Percentiles rank a stretch among this genome's conserved stretches.
Evolutionary conservation across 2,329 filamentous ascomycete genomes (phyloP).

Genomic region (Ophiostoma australiae): DNA sequence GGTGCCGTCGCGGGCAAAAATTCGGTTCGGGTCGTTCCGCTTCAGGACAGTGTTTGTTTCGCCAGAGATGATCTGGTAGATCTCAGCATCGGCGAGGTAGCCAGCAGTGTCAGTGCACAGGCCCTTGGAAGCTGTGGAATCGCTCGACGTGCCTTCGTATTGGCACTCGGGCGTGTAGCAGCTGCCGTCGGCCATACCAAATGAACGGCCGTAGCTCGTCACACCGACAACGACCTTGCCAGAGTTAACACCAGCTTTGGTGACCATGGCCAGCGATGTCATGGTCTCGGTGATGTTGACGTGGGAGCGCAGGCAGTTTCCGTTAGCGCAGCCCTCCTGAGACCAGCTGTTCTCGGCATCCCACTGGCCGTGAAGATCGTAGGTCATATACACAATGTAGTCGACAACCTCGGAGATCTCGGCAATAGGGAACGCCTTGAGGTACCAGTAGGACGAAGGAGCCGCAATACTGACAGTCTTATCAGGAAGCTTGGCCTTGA

Average conservation of each 20-base stretch:
- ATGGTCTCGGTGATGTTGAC: constrained; percentile 38
- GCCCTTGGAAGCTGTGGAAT: constrained; percentile 33
- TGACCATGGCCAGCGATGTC: constrained; percentile 37
- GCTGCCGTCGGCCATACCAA: constrained; percentile 32
- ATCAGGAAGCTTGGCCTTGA: constrained; percentile 29
- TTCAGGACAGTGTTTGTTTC: background rate
- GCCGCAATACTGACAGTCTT: constrained; percentile 32
- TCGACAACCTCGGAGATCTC: constrained; percentile 32
- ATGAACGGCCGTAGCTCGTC: constrained; percentile 35
- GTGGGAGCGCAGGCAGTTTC: constrained; percentile 35
- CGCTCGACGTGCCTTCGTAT: constrained; percentile 25
- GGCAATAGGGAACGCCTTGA: constrained; percentile 33
- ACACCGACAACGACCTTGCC: constrained; percentile 35
- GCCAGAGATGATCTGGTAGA: background rate
- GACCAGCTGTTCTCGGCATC: constrained; percentile 31
- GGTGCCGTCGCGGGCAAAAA: background rate
- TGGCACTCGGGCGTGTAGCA: constrained; percentile 35
- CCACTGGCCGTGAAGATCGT: constrained; percentile 40
- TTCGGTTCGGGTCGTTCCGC: background rate
- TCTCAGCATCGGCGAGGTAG: background rate
- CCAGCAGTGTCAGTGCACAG: constrained; percentile 37
- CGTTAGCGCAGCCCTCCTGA: constrained; percentile 31
- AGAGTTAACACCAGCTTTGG: constrained; percentile 33
- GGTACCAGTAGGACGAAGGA: constrained; percentile 35
- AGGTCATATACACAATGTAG: constrained; percentile 37